Conservation (phyloP, 1,284 basidiomycete genomes). For the Fomitopsis betulina region DNA sequence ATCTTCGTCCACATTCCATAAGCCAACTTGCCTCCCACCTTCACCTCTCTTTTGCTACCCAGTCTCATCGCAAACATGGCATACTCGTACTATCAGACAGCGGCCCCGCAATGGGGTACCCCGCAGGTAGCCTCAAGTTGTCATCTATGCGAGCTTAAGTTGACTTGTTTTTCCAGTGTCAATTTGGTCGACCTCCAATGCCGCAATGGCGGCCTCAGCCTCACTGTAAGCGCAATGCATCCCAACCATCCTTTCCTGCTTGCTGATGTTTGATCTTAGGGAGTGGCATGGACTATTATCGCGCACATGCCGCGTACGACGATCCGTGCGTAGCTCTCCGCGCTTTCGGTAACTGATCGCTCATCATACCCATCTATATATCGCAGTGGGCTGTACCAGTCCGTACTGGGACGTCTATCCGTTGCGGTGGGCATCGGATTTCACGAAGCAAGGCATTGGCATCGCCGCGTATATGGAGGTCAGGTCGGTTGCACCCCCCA, state of each 20-base stretch:
- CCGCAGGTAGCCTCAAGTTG: conserved; percentile 11
- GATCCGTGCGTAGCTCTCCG: conserved; percentile 38
- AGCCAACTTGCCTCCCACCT: background rate
- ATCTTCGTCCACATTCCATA: background rate
- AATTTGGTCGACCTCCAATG: conserved; percentile 48
- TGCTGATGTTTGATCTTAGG: conserved; percentile 31
- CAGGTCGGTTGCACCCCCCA: conserved; percentile 31
- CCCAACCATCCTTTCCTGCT: background rate
- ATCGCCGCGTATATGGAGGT: conserved; percentile 54
- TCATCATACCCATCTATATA: background rate
- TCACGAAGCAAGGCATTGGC: conserved; percentile 53
- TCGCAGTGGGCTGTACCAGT: conserved; percentile 40
- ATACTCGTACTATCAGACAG: conserved; percentile 19
- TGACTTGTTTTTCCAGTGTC: conserved; percentile 30
- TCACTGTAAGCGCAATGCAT: conserved; percentile 37
- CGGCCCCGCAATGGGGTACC: conserved; percentile 21
- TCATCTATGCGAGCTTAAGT: background rate
- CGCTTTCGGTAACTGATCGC: background rate
- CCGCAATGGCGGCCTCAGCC: conserved; percentile 56
- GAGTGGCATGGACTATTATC: conserved; percentile 57
- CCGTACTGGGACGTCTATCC: conserved; percentile 49
- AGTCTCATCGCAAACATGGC: conserved; percentile 17
- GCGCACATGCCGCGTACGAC: conserved; percentile 49
- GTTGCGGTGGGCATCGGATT: conserved; percentile 42
- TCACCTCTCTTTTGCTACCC: background rate